A percentile compares a stretch with the other conserved stretches of the same genome.
Conservation (phyloP, 768 basidiomycete genomes). For the Gautieria morchelliformis region DNA sequence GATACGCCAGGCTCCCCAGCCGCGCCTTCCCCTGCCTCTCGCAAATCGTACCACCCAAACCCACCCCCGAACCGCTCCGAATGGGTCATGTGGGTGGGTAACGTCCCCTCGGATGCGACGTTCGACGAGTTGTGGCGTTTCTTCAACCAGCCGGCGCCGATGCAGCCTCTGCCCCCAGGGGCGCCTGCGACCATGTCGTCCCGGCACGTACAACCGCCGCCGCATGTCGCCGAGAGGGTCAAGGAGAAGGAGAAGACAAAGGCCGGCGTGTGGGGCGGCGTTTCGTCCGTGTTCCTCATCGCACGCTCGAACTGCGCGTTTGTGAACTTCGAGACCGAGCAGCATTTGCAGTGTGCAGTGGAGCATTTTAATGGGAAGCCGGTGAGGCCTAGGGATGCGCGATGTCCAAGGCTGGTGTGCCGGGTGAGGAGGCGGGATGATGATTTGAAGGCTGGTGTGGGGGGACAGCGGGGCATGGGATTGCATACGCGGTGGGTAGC, state of each 20-base stretch:
- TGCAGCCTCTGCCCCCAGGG: conserved; percentile 5
- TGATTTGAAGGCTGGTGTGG: conserved; percentile 82
- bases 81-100: conserved; percentile 97
- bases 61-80: conserved; percentile 69
- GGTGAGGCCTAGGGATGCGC: conserved; percentile 59
- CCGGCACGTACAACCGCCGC: neutral
- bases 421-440: conserved; percentile 73
- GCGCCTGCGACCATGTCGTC: conserved; percentile 11
- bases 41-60: conserved; percentile 59
- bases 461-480: conserved; percentile 79
- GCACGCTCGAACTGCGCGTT: conserved; percentile 94
- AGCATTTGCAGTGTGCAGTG: conserved; percentile 57
- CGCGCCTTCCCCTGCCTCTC: conserved; percentile 15
- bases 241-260: conserved; percentile 6
- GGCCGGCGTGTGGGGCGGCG: conserved; percentile 34
- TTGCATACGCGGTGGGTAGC: conserved; percentile 80
- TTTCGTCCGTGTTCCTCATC: conserved; percentile 85
- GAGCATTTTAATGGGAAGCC: conserved; percentile 59
- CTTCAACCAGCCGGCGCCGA: conserved; percentile 39
- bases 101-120: conserved; percentile 75
- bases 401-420: conserved; percentile 76
- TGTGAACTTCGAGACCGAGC: conserved; percentile 70
- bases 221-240: neutral
- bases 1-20: neutral
- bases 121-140: conserved; percentile 83